Base-by-base conservation (phyloP, 257 asterid species). In the Perilla frutescens region DNA sequence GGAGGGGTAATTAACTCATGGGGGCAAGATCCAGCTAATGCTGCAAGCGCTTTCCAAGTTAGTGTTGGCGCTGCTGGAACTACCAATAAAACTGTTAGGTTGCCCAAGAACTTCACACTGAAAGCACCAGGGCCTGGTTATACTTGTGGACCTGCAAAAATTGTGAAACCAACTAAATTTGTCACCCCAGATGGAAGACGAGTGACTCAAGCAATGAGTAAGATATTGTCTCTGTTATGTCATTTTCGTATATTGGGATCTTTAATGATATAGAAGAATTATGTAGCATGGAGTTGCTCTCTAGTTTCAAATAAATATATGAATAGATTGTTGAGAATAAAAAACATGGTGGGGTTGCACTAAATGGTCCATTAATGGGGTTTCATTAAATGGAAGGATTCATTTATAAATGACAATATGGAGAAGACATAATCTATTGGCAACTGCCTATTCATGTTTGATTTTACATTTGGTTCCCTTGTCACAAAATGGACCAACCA, bases 131-230 rank as follows among this genome's bases (percentile, higher is more conserved):
- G 96, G 4, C 97, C 96, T 0, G 96, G 97, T 12, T 90, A 92
- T 78, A 90, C 96, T 76, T 92, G 96, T 70, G 94, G 96, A 14
- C 96, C 94, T 0, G 94, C 94, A 37, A 90, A 87, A 79, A 62
- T 87, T 12, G 97, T 62, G 41, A 88, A 82, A 57, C 87, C 96
- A 41, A 90, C 96, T 51, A 85, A 78, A 84, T 90, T 87, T 73
- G 55, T 84, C 32, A 55, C 90, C 4, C 71, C 37, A 44, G 98
- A 88, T 72, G 91, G 96, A 63, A 81, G 98, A 76, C 83, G 98
- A 75, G 77, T 73, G 15, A 90, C 98, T 0, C 98, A 92, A 77
- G 98, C 96, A 44, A 87, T 92, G 96, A 90, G 96, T 90, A 81
- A 88, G 97, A 83, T 37, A 15, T 32, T 59, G 13, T 62, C 5